A percentile compares a stretch with the other conserved stretches of the same genome.
Conservation (phyloP, 345 rosid genomes). For the Leavenworthia alabamica region DNA sequence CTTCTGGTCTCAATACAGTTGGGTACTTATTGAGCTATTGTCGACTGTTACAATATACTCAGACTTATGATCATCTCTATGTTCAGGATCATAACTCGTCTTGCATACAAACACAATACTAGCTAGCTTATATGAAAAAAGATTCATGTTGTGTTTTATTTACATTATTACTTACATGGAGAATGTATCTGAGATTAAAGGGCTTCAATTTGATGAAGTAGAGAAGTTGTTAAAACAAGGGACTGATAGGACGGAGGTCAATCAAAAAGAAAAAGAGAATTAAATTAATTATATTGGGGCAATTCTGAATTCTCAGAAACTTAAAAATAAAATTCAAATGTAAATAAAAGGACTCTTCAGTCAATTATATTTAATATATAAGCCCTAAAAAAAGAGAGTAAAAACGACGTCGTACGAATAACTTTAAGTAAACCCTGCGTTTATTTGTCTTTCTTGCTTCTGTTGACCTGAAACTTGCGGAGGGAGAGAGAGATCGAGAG, state of each 20-base stretch:
- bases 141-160: no score
- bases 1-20: constrained; percentile 70
- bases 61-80: constrained; percentile 65
- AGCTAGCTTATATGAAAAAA: no score
- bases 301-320: neutral
- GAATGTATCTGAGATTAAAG: constrained; percentile 88
- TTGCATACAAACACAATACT: no score
- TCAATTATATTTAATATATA: neutral
- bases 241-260: neutral
- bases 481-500: constrained; percentile 28
- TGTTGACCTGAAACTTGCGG: constrained; percentile 13
- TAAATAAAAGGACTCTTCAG: neutral
- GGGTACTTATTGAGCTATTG: constrained; percentile 65
- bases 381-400: neutral
- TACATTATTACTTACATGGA: no score
- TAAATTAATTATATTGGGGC: neutral
- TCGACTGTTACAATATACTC: constrained; percentile 68
- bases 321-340: neutral
- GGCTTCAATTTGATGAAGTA: constrained; percentile 64
- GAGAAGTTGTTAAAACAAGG: no score
- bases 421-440: neutral
- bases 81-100: constrained; percentile 57
- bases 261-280: constrained; percentile 15
- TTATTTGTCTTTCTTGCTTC: neutral
- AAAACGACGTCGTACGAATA: neutral